Evolutionary conservation across 192 early-diverging fungal species (phyloP).

Genomic region (Entomortierella lignicola): DNA sequence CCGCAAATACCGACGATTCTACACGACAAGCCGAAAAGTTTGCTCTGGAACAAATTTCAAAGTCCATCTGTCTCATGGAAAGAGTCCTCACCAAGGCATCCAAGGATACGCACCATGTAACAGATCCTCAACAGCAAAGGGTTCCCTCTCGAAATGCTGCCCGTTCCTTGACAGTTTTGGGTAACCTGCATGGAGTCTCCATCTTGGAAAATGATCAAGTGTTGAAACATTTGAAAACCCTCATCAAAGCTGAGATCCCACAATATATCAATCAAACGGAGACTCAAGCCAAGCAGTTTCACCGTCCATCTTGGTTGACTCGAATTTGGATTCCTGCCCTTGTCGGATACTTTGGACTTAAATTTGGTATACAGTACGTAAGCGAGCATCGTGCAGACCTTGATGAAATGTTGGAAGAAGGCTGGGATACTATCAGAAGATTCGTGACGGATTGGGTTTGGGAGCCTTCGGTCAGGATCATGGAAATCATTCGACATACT

Average conservation of each 20-base stretch:
- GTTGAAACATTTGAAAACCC: slow-evolving; percentile 36
- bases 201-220: slow-evolving; percentile 9
- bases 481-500: slow-evolving; percentile 83
- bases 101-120: slow-evolving; percentile 28
- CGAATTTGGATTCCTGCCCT: slow-evolving; percentile 80
- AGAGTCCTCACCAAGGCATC: slow-evolving; percentile 31
- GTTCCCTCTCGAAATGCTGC: slow-evolving; percentile 20
- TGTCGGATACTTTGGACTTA: slow-evolving; percentile 54
- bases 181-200: slow-evolving; percentile 23
- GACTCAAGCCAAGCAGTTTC: slow-evolving; percentile 55
- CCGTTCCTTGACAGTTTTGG: slow-evolving; percentile 38
- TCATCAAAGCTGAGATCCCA: slow-evolving; percentile 48
- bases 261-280: slow-evolving; percentile 50
- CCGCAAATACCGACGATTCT: neutral
- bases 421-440: slow-evolving; percentile 65
- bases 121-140: slow-evolving; percentile 27
- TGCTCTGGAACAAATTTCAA: slow-evolving; percentile 44
- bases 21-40: slow-evolving; percentile 24
- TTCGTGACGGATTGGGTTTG: slow-evolving; percentile 85
- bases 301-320: slow-evolving; percentile 63
- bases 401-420: slow-evolving; percentile 59
- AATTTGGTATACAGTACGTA: slow-evolving; percentile 58
- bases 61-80: slow-evolving; percentile 31
- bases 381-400: slow-evolving; percentile 64
- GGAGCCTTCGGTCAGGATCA: slow-evolving; percentile 76